Conservation (phyloP, 768 basidiomycete genomes). For the Macrolepiota fuliginosa region DNA sequence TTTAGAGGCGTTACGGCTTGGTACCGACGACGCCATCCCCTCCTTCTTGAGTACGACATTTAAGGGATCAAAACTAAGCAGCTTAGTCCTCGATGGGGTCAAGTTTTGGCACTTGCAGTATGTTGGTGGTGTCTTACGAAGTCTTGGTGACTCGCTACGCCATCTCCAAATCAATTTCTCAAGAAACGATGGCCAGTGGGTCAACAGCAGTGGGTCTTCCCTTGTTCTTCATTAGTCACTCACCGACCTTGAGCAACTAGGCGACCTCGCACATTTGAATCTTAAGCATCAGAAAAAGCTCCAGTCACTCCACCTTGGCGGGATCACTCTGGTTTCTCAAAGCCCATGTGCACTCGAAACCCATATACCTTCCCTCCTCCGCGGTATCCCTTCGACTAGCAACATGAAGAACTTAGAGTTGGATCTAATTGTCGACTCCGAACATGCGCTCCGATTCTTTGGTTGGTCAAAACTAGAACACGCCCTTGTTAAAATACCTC, state of each 20-base stretch:
- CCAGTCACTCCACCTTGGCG: background rate
- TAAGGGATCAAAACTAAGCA: background rate
- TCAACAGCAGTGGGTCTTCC: constrained; percentile 1
- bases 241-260: background rate
- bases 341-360: background rate
- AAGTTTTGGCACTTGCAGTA: constrained; percentile 9
- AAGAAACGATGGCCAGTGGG: background rate
- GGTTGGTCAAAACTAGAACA: background rate
- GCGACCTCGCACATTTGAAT: constrained; percentile 1
- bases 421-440: background rate
- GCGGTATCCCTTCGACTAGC: background rate
- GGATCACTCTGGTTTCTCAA: background rate
- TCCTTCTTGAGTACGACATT: constrained; percentile 19
- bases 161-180: constrained; percentile 7
- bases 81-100: constrained; percentile 7
- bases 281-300: background rate
- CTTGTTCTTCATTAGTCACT: background rate
- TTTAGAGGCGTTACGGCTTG: constrained; percentile 20
- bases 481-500: background rate
- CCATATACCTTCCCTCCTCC: background rate
- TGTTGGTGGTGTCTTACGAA: background rate
- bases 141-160: background rate
- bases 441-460: background rate
- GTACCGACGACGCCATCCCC: constrained; percentile 24
- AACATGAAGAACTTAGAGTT: background rate